Conservation (phyloP, 2,329 filamentous ascomycete species). For the Talaromyces sp. region DNA sequence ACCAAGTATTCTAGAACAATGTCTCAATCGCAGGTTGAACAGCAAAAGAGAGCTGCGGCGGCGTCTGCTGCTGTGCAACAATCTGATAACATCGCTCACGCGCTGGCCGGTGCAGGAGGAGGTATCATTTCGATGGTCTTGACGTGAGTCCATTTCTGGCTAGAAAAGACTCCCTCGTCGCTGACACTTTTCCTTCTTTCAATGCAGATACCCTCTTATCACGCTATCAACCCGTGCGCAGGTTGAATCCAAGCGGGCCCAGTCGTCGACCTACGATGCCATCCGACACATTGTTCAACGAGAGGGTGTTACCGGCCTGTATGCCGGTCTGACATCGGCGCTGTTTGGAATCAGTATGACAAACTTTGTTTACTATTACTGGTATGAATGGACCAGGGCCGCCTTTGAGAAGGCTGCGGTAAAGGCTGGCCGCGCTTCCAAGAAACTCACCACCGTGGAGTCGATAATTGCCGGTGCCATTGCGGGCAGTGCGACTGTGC, state of each 20-base stretch:
- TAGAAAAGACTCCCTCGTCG: not conserved
- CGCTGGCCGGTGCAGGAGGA: conserved; percentile 85
- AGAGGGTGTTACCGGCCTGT: conserved; percentile 83
- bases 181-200: not conserved
- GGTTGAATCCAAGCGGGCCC: conserved; percentile 90
- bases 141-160: conserved; percentile 52
- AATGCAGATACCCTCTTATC: conserved; percentile 79
- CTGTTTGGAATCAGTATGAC: conserved; percentile 97
- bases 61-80: conserved; percentile 67
- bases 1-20: conserved; percentile 21
- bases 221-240: conserved; percentile 96
- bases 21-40: conserved; percentile 35
- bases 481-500: conserved; percentile 86
- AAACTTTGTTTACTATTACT: conserved; percentile 99
- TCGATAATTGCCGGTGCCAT: conserved; percentile 93
- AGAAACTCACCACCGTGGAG: conserved; percentile 85
- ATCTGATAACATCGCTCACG: conserved; percentile 95
- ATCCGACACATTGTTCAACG: conserved; percentile 82
- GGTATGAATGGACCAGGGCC: conserved; percentile 93
- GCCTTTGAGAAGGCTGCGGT: conserved; percentile 73
- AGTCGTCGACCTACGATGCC: conserved; percentile 77
- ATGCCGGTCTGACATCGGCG: conserved; percentile 87
- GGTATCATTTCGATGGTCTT: conserved; percentile 93
- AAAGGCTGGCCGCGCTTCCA: conserved; percentile 65
- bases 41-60: conserved; percentile 32